These are phyloP conservation scores for Ophiostoma triangulosporum DNA, from an alignment of 2,329 filamentous ascomycete species.

Conservation along the genomic window DNA sequence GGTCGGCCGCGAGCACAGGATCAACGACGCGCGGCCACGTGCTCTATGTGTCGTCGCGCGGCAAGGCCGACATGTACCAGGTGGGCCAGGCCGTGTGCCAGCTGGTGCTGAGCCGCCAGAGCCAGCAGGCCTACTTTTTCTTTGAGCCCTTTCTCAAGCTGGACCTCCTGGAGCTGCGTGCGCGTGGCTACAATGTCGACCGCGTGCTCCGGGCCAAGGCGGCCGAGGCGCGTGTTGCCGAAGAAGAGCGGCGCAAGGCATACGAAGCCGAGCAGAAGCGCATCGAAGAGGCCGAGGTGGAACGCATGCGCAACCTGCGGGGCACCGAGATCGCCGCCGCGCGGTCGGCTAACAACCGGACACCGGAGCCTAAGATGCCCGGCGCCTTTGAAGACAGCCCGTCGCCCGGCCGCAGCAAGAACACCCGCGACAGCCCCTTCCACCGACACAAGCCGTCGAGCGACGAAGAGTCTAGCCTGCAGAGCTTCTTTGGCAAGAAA, in stretches of 20 bases:
- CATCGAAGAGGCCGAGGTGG: slow-evolving; percentile 42
- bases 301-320: neutral
- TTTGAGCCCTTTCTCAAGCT: slow-evolving; percentile 84
- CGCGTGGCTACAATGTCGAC: slow-evolving; percentile 91
- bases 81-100: slow-evolving; percentile 78
- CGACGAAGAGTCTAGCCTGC: neutral
- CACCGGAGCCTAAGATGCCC: slow-evolving; percentile 43
- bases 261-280: slow-evolving; percentile 58
- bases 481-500: neutral
- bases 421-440: neutral
- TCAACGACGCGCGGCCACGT: slow-evolving; percentile 31
- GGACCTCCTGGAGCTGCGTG: slow-evolving; percentile 66
- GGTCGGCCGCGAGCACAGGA: slow-evolving; percentile 54
- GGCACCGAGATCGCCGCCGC: neutral
- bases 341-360: neutral
- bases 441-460: neutral
- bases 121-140: slow-evolving; percentile 78
- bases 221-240: slow-evolving; percentile 74
- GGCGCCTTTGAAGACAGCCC: slow-evolving; percentile 46
- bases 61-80: slow-evolving; percentile 68
- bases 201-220: slow-evolving; percentile 81
- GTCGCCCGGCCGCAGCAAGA: too few relatives aligned
- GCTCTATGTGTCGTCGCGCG: slow-evolving; percentile 60
- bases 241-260: slow-evolving; percentile 64
- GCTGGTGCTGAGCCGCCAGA: slow-evolving; percentile 66